Conservation (phyloP, 306 rosid genomes). For the Ormosia emarginata region DNA sequence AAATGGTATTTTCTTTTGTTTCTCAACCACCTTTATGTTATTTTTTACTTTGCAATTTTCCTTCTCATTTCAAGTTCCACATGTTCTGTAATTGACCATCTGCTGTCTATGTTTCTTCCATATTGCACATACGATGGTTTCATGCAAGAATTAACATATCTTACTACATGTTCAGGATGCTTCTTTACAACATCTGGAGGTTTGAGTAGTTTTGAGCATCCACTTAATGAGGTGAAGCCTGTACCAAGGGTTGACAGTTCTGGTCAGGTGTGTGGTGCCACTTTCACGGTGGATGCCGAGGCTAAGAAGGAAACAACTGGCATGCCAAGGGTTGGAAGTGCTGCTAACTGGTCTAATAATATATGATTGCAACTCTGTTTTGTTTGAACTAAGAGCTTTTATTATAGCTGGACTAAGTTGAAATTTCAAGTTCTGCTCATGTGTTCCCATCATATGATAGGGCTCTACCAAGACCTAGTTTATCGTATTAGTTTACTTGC, state of each 20-base stretch:
- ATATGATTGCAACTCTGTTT: constrained; percentile 43
- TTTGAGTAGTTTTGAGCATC: constrained; percentile 92
- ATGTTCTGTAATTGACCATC: neutral
- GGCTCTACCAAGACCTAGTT: constrained; percentile 25
- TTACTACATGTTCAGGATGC: constrained; percentile 51
- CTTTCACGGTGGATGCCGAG: constrained; percentile 74
- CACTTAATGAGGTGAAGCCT: constrained; percentile 83
- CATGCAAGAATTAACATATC: constrained; percentile 20
- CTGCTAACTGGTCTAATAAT: constrained; percentile 89
- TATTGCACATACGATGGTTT: neutral
- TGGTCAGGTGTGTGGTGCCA: constrained; percentile 81
- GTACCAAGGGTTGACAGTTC: constrained; percentile 96
- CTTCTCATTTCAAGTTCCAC: neutral
- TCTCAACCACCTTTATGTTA: neutral
- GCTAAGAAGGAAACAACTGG: constrained; percentile 71
- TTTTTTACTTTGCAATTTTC: constrained; percentile 9
- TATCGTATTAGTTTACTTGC: constrained; percentile 15
- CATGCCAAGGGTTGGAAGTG: constrained; percentile 98
- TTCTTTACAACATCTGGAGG: constrained; percentile 88
- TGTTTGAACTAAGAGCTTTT: constrained; percentile 21
- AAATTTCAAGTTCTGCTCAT: constrained; percentile 13
- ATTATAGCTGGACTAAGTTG: constrained; percentile 19
- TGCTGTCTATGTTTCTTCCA: neutral
- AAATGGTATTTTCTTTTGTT: neutral
- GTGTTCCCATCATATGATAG: constrained; percentile 24